phyloP scores from a whole-genome alignment of 2,329 filamentous ascomycete species.

The Aureobasidium sp. region DNA sequence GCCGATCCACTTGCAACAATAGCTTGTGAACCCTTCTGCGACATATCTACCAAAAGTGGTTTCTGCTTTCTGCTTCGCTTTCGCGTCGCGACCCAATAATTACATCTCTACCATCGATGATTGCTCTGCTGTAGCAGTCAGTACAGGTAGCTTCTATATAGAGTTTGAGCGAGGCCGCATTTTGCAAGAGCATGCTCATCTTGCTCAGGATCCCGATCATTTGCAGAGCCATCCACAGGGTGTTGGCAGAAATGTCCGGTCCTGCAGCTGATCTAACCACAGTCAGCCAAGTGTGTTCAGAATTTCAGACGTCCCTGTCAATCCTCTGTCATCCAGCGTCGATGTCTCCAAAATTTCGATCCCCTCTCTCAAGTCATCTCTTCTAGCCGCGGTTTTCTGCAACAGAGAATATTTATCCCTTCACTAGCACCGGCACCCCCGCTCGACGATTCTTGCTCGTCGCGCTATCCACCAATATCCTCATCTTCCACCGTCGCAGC shows the following conservation, averaged over 20 bases:
- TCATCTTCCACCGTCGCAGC: background rate
- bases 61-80: background rate
- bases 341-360: slow-evolving; percentile 10
- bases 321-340: slow-evolving; percentile 9
- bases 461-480: slow-evolving; percentile 6
- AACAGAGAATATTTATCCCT: slow-evolving; percentile 6
- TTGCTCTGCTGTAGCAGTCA: background rate
- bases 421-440: slow-evolving; percentile 8
- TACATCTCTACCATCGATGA: background rate
- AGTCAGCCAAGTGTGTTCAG: background rate
- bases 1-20: too few relatives aligned
- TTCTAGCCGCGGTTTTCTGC: slow-evolving; percentile 6
- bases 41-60: too few relatives aligned
- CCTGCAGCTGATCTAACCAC: slow-evolving; percentile 7
- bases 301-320: slow-evolving; percentile 5
- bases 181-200: background rate
- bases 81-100: background rate
- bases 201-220: background rate
- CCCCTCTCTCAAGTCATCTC: slow-evolving; percentile 7
- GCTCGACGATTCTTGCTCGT: slow-evolving; percentile 8
- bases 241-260: background rate
- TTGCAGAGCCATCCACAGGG: background rate
- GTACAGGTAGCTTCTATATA: background rate
- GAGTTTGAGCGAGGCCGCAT: background rate
- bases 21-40: too few relatives aligned